Base-by-base conservation (phyloP, 208 protist genomes). In the Crithidia thermophila region DNA sequence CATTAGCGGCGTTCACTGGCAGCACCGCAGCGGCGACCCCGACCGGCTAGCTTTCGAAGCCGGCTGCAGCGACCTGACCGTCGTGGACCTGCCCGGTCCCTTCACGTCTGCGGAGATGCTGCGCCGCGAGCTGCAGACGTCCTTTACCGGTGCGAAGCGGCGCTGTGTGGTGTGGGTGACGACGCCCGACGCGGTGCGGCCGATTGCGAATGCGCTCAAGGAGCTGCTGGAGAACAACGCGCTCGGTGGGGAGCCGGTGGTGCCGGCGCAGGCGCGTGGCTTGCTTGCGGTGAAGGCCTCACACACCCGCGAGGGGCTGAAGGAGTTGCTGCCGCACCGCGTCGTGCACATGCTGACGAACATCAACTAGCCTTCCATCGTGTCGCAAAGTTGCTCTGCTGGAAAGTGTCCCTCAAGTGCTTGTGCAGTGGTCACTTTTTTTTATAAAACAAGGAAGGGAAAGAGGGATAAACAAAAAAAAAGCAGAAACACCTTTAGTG, bases 191-290 rank as follows among this genome's bases (percentile, higher is more conserved):
- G 51, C 78, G 3, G 21, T 93, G 13, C 56, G 42, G 4, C 25
- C 9, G 28, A 75, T 84, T 14, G 80, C 66, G 10, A 82, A 81
- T 49, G 58, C 87, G 3, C 53, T 93, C 16, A 90, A 90, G 72
- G 84, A 91, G 64, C 71, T 93, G 8, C 36, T 93, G 2, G 87
- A 93, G 52, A 80, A 88, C 46, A 89, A 87, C 50, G 59, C 79
- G 0, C 58, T 93, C 51, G 68, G 73, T n/a, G 84, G 84, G 3
- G 53, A 69, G 9, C 31, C 27, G 20, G 73, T 93, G 49, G 67
- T 89, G 34, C 80, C 74, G 14, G 33, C 43, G 28, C 75, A 77
- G n/a, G 73, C 68, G 0, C 79, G 77, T 40, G 87, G 72, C 14
- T 42, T 81, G 6, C 70, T 93, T 37, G 65, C 91, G 20, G 39